These are phyloP conservation scores for Smallanthus sonchifolius DNA, from an alignment of 129 eudicot species.

Conservation along the genomic window DNA sequence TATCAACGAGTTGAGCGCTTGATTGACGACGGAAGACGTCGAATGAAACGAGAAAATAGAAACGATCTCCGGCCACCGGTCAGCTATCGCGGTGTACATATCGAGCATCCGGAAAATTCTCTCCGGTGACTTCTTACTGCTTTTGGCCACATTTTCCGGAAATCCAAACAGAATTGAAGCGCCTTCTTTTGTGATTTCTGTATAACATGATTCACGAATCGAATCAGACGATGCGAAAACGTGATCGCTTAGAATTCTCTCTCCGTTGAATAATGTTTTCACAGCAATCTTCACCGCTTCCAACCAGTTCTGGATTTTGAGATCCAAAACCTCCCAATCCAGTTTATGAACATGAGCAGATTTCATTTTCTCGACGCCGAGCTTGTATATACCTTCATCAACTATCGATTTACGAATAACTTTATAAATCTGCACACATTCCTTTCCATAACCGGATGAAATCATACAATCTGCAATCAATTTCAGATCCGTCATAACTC, in stretches of 20 bases:
- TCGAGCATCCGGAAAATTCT: constrained; percentile 60
- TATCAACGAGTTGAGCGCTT: constrained; percentile 45
- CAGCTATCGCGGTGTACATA: constrained; percentile 56
- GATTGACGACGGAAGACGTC: constrained; percentile 31
- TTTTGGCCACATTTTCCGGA: constrained; percentile 58
- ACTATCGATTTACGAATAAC: constrained; percentile 63
- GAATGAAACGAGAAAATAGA: constrained; percentile 51
- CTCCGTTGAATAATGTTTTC: constrained; percentile 54
- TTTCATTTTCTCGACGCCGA: constrained; percentile 47
- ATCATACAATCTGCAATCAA: constrained; percentile 83
- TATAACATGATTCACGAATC: constrained; percentile 52
- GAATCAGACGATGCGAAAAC: constrained; percentile 49
- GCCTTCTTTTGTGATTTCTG: constrained; percentile 61
- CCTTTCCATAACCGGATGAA: constrained; percentile 62
- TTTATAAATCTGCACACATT: constrained; percentile 56
- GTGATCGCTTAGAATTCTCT: constrained; percentile 63
- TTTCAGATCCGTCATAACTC: constrained; percentile 54
- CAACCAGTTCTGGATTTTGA: constrained; percentile 53
- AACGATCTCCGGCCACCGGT: constrained; percentile 56
- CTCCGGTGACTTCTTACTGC: constrained; percentile 50
- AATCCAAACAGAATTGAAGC: constrained; percentile 54
- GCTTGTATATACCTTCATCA: constrained; percentile 60
- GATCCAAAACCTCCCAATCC: constrained; percentile 52
- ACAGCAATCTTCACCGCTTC: constrained; percentile 37
- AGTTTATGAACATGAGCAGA: constrained; percentile 45